Conservation (phyloP, 2,329 filamentous ascomycete genomes). For the Ploettnerulaceae sp. region DNA sequence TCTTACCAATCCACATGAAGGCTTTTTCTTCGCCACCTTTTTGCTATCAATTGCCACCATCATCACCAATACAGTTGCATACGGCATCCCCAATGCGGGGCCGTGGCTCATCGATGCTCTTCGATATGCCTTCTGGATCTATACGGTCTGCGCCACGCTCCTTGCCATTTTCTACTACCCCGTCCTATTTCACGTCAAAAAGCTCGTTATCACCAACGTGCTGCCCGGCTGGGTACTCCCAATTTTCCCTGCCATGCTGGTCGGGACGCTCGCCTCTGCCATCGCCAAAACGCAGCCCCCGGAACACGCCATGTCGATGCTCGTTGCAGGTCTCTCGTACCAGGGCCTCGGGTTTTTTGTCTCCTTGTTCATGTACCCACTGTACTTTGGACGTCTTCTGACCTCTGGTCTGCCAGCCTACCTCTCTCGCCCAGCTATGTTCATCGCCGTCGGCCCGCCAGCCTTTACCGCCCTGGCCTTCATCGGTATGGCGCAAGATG, state of each 20-base stretch:
- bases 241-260: constrained; percentile 70
- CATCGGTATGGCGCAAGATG: constrained; percentile 51
- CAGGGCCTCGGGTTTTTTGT: constrained; percentile 66
- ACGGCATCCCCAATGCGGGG: constrained; percentile 54
- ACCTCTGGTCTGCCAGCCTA: constrained; percentile 51
- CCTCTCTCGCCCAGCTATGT: constrained; percentile 63
- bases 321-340: constrained; percentile 60
- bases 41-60: constrained; percentile 65
- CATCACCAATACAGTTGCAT: constrained; percentile 61
- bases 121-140: constrained; percentile 64
- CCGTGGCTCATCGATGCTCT: constrained; percentile 53
- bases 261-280: constrained; percentile 63
- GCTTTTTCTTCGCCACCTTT: constrained; percentile 68
- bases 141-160: constrained; percentile 53
- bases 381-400: constrained; percentile 66
- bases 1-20: constrained; percentile 60
- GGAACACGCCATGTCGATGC: constrained; percentile 52
- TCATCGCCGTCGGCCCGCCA: constrained; percentile 69
- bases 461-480: constrained; percentile 67
- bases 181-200: constrained; percentile 52
- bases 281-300: constrained; percentile 57
- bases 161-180: constrained; percentile 63
- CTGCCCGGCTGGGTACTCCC: constrained; percentile 71
- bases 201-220: constrained; percentile 58
- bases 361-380: constrained; percentile 64